phyloP scores from a whole-genome alignment of 495 filamentous ascomycete genomes.

The Talaromyces ruber region DNA sequence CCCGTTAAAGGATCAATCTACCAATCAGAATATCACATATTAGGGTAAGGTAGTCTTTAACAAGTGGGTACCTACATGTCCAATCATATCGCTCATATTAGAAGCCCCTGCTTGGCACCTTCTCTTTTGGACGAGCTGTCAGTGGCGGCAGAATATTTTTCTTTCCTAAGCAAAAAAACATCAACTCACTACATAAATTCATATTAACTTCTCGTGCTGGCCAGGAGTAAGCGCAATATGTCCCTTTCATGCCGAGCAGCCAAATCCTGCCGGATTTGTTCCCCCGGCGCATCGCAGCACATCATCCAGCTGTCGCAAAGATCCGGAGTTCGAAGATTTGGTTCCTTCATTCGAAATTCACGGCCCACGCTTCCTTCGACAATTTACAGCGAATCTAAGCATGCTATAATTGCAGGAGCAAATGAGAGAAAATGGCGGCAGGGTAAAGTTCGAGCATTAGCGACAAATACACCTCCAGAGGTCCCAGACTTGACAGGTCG shows the following conservation, averaged over 20 bases:
- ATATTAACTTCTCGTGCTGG: conserved; percentile 5
- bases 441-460: background rate
- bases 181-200: conserved; percentile 4
- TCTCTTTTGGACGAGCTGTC: conserved; percentile 12
- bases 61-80: background rate
- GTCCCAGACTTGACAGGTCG: conserved; percentile 4
- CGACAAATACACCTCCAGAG: background rate
- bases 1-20: background rate
- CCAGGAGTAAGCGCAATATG: conserved; percentile 16
- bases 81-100: background rate
- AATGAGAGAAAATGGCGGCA: background rate
- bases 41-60: background rate
- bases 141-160: conserved; percentile 13
- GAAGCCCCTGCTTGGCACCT: conserved; percentile 22
- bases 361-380: background rate
- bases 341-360: background rate
- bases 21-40: background rate
- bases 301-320: background rate
- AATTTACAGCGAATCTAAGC: background rate
- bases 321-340: conserved; percentile 5
- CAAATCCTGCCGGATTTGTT: conserved; percentile 19
- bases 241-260: conserved; percentile 24
- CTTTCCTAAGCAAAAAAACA: conserved; percentile 2
- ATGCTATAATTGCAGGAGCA: background rate
- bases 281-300: conserved; percentile 8